These are phyloP conservation scores for Dictyostelium purpureum DNA, from an alignment of 78 protist genomes.

Conservation along the genomic window DNA sequence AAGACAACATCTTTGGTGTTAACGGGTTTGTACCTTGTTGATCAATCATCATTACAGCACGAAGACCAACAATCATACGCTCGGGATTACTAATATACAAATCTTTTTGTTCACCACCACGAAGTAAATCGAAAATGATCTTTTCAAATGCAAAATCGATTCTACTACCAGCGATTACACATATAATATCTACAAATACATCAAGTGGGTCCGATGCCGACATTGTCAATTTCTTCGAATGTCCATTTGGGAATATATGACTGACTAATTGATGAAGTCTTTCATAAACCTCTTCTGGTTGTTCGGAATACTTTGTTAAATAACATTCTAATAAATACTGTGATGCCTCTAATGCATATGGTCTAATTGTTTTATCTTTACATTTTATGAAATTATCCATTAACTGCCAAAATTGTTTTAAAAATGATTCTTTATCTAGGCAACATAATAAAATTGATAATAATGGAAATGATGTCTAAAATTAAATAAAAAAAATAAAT, in stretches of 20 bases:
- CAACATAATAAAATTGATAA: slow-evolving; percentile 75
- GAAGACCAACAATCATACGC: slow-evolving; percentile 66
- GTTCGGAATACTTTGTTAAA: slow-evolving; percentile 57
- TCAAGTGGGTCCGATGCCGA: slow-evolving; percentile 39
- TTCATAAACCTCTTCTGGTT: slow-evolving; percentile 69
- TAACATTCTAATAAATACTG: slow-evolving; percentile 76
- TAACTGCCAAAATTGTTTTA: slow-evolving; percentile 60
- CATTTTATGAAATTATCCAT: slow-evolving; percentile 62
- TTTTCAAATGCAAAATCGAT: slow-evolving; percentile 73
- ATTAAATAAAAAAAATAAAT: background rate
- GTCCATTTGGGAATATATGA: slow-evolving; percentile 61
- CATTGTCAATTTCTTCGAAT: slow-evolving; percentile 37
- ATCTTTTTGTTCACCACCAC: slow-evolving; percentile 76
- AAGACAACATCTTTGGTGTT: slow-evolving; percentile 64
- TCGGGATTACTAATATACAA: slow-evolving; percentile 52
- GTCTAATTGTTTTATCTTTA: slow-evolving; percentile 61
- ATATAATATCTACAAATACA: slow-evolving; percentile 52
- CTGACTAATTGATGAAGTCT: slow-evolving; percentile 67
- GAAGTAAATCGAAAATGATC: slow-evolving; percentile 56
- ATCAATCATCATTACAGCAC: slow-evolving; percentile 66
- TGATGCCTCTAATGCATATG: slow-evolving; percentile 55
- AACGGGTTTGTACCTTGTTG: slow-evolving; percentile 65
- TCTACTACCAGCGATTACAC: slow-evolving; percentile 53
- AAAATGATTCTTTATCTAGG: slow-evolving; percentile 56
- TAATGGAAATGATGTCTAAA: slow-evolving; percentile 76